phyloP scores from a whole-genome alignment of 768 basidiomycete genomes.

The Macrocybe gigantea region DNA sequence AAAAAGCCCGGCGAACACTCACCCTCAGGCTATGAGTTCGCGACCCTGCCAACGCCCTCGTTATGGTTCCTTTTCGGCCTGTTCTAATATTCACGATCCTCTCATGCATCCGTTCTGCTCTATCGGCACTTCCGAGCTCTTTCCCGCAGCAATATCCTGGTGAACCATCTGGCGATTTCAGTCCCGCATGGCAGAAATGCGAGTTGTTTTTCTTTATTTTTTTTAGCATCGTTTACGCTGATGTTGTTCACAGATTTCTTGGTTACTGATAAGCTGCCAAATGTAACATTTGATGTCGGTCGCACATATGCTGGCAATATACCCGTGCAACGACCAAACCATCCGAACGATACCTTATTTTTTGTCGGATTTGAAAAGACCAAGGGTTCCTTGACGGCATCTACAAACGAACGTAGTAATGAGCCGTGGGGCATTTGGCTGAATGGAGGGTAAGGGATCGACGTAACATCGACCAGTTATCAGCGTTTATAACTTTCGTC shows the following conservation, averaged over 20 bases:
- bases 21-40: too few relatives aligned
- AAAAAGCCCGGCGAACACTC: too few relatives aligned
- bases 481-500: not conserved
- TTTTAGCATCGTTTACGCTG: not conserved
- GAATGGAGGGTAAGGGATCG: slow-evolving; percentile 56
- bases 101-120: slow-evolving; percentile 16
- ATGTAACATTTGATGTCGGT: slow-evolving; percentile 47
- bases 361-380: slow-evolving; percentile 59
- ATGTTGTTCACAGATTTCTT: slow-evolving; percentile 41
- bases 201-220: slow-evolving; percentile 12
- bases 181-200: slow-evolving; percentile 61
- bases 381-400: slow-evolving; percentile 47
- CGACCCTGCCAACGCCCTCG: slow-evolving; percentile 10
- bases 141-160: slow-evolving; percentile 45
- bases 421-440: slow-evolving; percentile 73
- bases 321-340: slow-evolving; percentile 49
- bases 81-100: not conserved
- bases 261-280: slow-evolving; percentile 51
- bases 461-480: not conserved
- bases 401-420: slow-evolving; percentile 19
- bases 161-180: slow-evolving; percentile 40
- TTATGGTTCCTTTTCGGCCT: not conserved
- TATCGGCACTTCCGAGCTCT: slow-evolving; percentile 27
- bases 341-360: slow-evolving; percentile 63
- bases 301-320: slow-evolving; percentile 64